A percentile compares a stretch with the other conserved stretches of the same genome.
Conservation (phyloP, 257 asterid species). For the Plantago elongata region DNA sequence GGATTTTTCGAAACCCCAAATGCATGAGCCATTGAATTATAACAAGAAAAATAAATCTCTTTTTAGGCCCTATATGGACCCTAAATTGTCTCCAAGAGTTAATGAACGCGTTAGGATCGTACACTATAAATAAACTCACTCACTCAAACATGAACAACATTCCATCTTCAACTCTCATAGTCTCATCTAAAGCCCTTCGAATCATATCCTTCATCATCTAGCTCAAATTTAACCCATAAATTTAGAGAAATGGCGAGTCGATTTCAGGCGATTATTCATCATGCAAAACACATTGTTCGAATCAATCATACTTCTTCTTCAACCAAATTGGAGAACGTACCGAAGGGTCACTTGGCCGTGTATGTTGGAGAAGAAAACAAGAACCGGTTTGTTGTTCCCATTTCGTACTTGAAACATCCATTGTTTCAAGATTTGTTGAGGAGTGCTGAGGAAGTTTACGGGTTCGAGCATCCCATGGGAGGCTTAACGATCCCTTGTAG, state of each 20-base stretch:
- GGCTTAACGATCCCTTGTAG: constrained; percentile 52
- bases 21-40: not conserved
- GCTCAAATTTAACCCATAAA: not conserved
- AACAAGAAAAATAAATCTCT: not conserved
- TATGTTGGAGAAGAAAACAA: constrained; percentile 34
- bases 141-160: not conserved
- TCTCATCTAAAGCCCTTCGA: no score
- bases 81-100: not conserved
- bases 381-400: constrained; percentile 41
- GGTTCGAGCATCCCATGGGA: constrained; percentile 55
- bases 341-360: constrained; percentile 50
- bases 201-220: not conserved
- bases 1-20: not conserved
- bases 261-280: constrained; percentile 21
- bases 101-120: not conserved
- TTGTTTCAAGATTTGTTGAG: constrained; percentile 38
- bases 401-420: constrained; percentile 40
- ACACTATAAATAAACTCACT: constrained; percentile 23
- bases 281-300: constrained; percentile 22
- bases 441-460: constrained; percentile 43
- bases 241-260: constrained; percentile 23
- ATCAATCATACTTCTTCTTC: constrained; percentile 15
- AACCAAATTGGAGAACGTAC: constrained; percentile 22
- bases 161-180: no score
- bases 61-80: not conserved